phyloP scores from a whole-genome alignment of 2,329 filamentous ascomycete species.

The Microdochium paspali region DNA sequence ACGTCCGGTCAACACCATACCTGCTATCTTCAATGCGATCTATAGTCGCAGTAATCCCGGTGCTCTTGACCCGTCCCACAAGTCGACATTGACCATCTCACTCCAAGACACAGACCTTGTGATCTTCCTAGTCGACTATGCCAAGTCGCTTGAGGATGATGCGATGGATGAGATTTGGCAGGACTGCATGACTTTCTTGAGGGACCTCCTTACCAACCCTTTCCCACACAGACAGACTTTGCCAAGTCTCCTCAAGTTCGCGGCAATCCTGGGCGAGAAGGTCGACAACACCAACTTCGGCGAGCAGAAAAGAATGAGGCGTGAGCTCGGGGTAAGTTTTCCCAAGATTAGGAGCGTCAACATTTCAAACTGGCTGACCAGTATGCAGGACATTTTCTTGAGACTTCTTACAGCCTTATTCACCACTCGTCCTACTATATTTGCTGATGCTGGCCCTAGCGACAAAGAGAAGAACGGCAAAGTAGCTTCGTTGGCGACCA shows the following conservation, averaged over 20 bases:
- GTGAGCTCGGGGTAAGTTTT: conserved; percentile 69
- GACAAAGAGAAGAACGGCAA: conserved; percentile 29
- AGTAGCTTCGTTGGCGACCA: conserved; percentile 17
- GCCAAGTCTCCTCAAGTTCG: conserved; percentile 78
- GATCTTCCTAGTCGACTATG: conserved; percentile 84
- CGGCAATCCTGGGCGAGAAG: conserved; percentile 83
- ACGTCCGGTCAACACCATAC: conserved; percentile 82
- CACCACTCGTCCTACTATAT: conserved; percentile 73
- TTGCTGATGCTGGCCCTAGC: conserved; percentile 43
- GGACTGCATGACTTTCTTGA: conserved; percentile 84
- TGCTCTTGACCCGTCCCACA: conserved; percentile 67
- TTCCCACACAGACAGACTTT: conserved; percentile 90
- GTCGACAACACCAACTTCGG: conserved; percentile 97
- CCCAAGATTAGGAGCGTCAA: not conserved
- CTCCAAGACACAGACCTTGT: conserved; percentile 77
- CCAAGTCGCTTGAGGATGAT: conserved; percentile 85
- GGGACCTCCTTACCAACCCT: conserved; percentile 84
- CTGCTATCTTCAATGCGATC: conserved; percentile 90
- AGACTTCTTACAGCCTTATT: conserved; percentile 88
- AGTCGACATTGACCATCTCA: conserved; percentile 81
- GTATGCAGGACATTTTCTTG: conserved; percentile 69
- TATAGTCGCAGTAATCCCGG: conserved; percentile 86
- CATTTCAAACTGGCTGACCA: conserved; percentile 14
- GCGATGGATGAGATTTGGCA: conserved; percentile 97
- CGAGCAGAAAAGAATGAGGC: conserved; percentile 84